Evolutionary conservation across 192 early-diverging fungal species (phyloP).

Genomic region (Coemansia reversa): DNA sequence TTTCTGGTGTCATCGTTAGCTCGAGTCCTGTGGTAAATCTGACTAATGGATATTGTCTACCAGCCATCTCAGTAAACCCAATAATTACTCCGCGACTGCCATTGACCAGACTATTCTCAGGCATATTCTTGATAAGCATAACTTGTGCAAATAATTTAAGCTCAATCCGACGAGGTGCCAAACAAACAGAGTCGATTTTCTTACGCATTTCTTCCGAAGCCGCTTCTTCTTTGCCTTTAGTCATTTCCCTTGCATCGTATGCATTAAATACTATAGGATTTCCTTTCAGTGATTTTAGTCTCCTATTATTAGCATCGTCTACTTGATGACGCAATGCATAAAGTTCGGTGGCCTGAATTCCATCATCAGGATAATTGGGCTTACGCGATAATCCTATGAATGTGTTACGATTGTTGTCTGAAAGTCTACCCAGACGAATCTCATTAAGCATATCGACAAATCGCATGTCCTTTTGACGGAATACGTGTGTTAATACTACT

Average conservation of each 20-base stretch:
- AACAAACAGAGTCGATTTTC: conserved; percentile 34
- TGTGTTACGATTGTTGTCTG: conserved; percentile 52
- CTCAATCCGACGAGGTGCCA: conserved; percentile 58
- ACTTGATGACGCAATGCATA: conserved; percentile 78
- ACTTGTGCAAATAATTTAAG: conserved; percentile 82
- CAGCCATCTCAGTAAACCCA: conserved; percentile 34
- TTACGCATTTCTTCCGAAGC: conserved; percentile 21
- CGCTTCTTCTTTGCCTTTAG: background rate
- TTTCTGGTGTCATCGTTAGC: conserved; percentile 57
- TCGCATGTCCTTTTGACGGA: conserved; percentile 77
- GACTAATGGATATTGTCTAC: conserved; percentile 46
- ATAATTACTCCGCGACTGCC: conserved; percentile 71
- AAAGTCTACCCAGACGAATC: conserved; percentile 71
- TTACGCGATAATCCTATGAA: conserved; percentile 56
- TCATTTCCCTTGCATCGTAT: conserved; percentile 36
- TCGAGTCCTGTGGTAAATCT: conserved; percentile 49
- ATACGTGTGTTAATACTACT: conserved; percentile 74
- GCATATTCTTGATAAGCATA: conserved; percentile 80
- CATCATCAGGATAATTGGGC: conserved; percentile 59
- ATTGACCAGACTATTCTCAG: conserved; percentile 66
- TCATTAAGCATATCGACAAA: conserved; percentile 87
- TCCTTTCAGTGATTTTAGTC: conserved; percentile 59
- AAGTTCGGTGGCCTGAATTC: conserved; percentile 69
- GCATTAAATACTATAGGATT: conserved; percentile 51
- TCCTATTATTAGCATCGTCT: conserved; percentile 63